Base-by-base conservation (phyloP, 176 grass and related monocot genomes). In the Poa pratensis region DNA sequence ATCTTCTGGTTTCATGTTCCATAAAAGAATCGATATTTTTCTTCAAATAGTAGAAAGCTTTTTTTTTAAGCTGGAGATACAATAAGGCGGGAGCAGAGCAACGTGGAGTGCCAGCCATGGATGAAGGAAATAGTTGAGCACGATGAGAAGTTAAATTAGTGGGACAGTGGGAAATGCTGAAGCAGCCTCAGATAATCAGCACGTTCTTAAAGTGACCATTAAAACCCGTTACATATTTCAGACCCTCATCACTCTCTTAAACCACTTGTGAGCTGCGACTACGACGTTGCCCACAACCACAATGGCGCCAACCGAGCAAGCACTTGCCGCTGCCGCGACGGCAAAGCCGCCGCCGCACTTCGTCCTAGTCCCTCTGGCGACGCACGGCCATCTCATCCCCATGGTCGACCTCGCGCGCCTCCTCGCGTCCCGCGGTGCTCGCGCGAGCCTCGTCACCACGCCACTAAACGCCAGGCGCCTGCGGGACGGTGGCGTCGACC, bases 361-460 rank as follows among this genome's bases (percentile, higher is more conserved):
- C 69, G 37, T 94, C 3, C 15, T 94, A 42, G 87, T 90, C 16
- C 93, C 93, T 18, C 62, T 94, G n/a, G 16, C 80, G 26, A 79
- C 90, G 42, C 90, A 90, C 26, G 93, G 93, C 26, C 93, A 94
- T 70, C 65, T 72, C 32, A 90, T 94, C 69, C 90, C 93, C 26
- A 92, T 92, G 93, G 82, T 85, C 26, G 85, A 90, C 79, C 27
- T 94, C 17, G 87, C 93, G 4, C 43, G 17, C 73, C 82, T 94
- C 77, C 87, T 94, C 17, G 75, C 93, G 0, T 46, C 57, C 16
- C 90, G 82, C 39, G 90, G 87, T 3, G 78, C 64, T 18, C 79
- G 78, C 1, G 74, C n/a, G 1, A 94, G 74, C 85, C 26, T 94
- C 39, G 78, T 90, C 73, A 83, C 75, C 14, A 94, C 93, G 60